These are phyloP conservation scores for Russula dissimulans DNA, from an alignment of 768 basidiomycete genomes.

Conservation along the genomic window DNA sequence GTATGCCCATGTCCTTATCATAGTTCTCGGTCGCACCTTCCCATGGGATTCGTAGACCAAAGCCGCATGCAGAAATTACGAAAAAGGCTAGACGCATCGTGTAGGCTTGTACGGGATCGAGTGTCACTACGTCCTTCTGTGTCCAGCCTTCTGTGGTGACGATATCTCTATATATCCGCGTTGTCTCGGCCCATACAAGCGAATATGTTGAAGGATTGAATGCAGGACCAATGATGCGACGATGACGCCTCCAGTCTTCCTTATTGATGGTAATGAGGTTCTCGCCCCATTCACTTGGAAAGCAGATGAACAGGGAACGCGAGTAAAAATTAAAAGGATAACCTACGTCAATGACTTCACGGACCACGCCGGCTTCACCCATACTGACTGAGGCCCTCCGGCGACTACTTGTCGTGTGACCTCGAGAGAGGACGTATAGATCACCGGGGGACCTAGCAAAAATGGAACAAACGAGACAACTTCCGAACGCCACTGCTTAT, in stretches of 20 bases:
- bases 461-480: neutral
- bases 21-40: neutral
- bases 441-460: neutral
- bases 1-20: constrained; percentile 7
- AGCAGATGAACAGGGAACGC: neutral
- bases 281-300: constrained; percentile 13
- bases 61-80: constrained; percentile 20
- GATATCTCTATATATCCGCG: constrained; percentile 19
- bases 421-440: neutral
- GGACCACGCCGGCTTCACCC: constrained; percentile 16
- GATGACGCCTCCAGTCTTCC: constrained; percentile 19
- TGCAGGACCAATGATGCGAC: constrained; percentile 22
- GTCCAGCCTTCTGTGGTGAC: constrained; percentile 15
- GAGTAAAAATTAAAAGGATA: neutral
- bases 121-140: neutral
- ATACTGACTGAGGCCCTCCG: neutral
- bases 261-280: constrained; percentile 17
- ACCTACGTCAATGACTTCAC: neutral
- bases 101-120: constrained; percentile 13
- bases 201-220: constrained; percentile 21
- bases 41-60: constrained; percentile 12
- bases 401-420: neutral
- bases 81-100: constrained; percentile 18
- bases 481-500: neutral
- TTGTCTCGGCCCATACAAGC: constrained; percentile 20